Evolutionary conservation across 805 yeast species (phyloP), one percentile per base, ranked within the genome.

Genomic region (Candida broadrunensis): DNA sequence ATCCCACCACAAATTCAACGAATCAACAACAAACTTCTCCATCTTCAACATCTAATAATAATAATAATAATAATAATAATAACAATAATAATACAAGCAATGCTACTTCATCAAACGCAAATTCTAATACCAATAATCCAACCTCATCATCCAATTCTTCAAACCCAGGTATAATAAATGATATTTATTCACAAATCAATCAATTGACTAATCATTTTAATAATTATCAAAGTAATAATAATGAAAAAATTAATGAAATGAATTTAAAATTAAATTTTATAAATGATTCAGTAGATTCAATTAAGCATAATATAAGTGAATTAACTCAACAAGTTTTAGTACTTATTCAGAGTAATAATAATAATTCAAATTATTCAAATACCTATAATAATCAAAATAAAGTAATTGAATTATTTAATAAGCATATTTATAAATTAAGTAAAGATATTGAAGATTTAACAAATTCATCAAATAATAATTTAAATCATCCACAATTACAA

Each of bases 391-490:
- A 38, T 24, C 49, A 43, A 26, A 33, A 15, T 31, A 54, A 50
- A 38, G 35, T 56, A 18, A 38, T 52, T 23, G 58, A 54, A 26
- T 27, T 54, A 11, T 50, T 56, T 40, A 42, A 45, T 24, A 54
- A 49, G 30, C 54, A 52, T 39, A 43, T 55, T 19, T 39, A 41
- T 26, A 44, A 43, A 30, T 39, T 56, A 23, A 47, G 52, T 24
- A 55, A 54, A 37, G 60, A 55, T 18, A 54, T 56, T 24, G 58
- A 55, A 31, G 52, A 46, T 14, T 35, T 54, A 15, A 36, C 48
- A 13, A 11, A 37, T 14, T 15, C 32, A 29, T 14, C 32, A 15
- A 29, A 15, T 26, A 7, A 6, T 21, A 13, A n/a, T 26, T 13
- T 26, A 26, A 15, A 29, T 29, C 37, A 5, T 16, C 39, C 11